Evolutionary conservation across 345 rosid genomes (phyloP).

Genomic region (Fremontodendron californicum): DNA sequence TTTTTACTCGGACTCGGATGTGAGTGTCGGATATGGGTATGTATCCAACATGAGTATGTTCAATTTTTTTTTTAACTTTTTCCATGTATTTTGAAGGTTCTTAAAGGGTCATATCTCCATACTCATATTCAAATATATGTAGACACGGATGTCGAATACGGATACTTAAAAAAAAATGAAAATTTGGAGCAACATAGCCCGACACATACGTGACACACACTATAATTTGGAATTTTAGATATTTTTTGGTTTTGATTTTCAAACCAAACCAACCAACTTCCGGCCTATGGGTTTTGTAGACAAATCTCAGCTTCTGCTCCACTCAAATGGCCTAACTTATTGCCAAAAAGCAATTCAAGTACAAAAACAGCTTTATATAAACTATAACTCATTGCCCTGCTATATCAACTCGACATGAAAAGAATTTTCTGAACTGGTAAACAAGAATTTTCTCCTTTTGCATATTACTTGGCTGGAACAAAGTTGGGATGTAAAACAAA

Average conservation of each 20-base stretch:
- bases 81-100: no score
- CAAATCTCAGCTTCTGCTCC: not conserved
- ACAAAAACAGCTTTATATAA: not conserved
- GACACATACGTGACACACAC: not conserved
- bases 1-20: no score
- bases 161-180: no score
- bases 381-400: not conserved
- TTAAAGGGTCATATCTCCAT: no score
- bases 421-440: not conserved
- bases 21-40: no score
- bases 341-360: not conserved
- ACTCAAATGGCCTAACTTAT: not conserved
- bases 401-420: not conserved
- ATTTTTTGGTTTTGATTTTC: not conserved
- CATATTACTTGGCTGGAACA: not conserved
- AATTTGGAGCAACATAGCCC: no score
- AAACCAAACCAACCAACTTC: slow-evolving; percentile 6
- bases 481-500: not conserved
- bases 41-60: no score
- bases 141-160: no score
- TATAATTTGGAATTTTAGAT: not conserved
- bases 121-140: no score
- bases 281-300: not conserved
- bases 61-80: no score
- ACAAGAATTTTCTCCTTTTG: not conserved